Base-by-base conservation (phyloP, 495 filamentous ascomycete genomes). In the Penicillium herquei region DNA sequence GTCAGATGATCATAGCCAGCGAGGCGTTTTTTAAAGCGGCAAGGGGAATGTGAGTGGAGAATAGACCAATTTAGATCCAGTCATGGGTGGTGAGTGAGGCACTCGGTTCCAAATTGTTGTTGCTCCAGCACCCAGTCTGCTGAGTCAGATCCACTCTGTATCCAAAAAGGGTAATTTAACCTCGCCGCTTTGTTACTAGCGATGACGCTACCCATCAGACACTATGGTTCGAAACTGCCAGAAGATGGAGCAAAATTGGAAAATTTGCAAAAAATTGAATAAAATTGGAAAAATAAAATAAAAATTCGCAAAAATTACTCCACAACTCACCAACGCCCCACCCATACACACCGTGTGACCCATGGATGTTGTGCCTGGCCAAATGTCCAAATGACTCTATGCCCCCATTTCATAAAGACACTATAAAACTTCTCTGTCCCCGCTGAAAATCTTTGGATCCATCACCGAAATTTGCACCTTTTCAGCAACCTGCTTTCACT, bases 1-100 rank as follows among this genome's bases (percentile, higher is more conserved):
- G 67, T 70, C 70, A 72, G 64, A 67, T 70, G 70, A 72, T 64
- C 49, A 52, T 17, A 35, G 52, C n/a, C 31, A 14, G 35, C 30
- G 32, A 37, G 13, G 37, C 16, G n/a, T 8, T 4, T 14, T 5
- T 42, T 51, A 63, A 63, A 63, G 57, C 63, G 48, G 58, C 61
- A 37, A 52, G 51, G 9, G 6, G 37, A 52, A 32, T 35, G 39
- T 21, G 39, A 45, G 16, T 45, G 41, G 41, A 46, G 58, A 35
- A 17, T 39, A 43, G 31, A 18, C 12, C n/a, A 32, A 17, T 6
- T 33, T 47, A 33, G 47, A 6, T 16, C 52, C 57, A 59, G n/a
- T 59, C 10, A 44, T 26, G 1, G 21, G 1, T 26, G 21, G 1
- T 26, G 3, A 35, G 13, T 3, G 7, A 11, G 6, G 14, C 7